These are phyloP conservation scores for Cornus florida DNA, from an alignment of 148 eudicot species.

Conservation along the genomic window DNA sequence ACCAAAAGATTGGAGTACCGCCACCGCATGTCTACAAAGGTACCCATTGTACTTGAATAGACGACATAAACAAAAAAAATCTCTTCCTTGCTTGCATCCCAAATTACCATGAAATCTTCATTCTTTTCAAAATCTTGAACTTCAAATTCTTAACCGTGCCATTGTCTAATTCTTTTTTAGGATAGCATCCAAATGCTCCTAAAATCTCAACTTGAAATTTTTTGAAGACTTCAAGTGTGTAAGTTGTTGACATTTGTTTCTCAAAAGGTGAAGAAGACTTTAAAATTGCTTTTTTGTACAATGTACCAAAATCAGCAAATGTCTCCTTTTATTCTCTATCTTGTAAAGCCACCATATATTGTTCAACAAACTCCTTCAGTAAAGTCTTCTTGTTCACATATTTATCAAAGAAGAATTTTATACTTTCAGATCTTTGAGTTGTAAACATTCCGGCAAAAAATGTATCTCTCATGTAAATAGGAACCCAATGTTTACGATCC, in stretches of 20 bases:
- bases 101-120: not conserved
- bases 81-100: not conserved
- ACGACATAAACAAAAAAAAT: not conserved
- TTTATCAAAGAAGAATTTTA: no score
- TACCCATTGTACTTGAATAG: not conserved
- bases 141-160: not conserved
- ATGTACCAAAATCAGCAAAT: not conserved
- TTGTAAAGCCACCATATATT: not conserved
- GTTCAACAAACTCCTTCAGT: no score
- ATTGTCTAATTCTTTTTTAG: not conserved
- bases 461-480: no score
- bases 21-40: not conserved
- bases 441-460: no score
- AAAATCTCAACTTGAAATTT: constrained; percentile 6
- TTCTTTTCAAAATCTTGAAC: not conserved
- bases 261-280: no score
- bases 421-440: no score
- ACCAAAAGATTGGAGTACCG: not conserved
- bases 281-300: no score
- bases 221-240: not conserved
- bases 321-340: not conserved
- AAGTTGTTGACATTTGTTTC: not conserved
- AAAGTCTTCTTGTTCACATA: no score
- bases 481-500: no score
- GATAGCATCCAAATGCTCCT: not conserved